These are phyloP conservation scores for Sporobolomyces roseus DNA, from an alignment of 768 basidiomycete genomes.

Conservation along the genomic window DNA sequence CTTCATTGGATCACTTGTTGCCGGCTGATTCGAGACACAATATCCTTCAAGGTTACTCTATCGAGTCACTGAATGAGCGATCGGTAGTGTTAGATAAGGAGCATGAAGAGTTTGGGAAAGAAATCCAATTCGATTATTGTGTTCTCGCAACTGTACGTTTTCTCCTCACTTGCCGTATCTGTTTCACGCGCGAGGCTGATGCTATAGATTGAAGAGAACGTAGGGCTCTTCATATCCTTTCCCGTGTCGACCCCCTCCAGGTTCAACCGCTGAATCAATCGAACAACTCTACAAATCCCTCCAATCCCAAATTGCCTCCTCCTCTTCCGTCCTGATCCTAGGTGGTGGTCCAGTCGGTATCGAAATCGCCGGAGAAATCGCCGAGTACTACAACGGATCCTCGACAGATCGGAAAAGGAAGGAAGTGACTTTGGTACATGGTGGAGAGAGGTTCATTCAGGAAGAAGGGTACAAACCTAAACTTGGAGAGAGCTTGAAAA, in stretches of 20 bases:
- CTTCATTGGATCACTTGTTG: conserved; percentile 8
- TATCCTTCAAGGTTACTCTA: conserved; percentile 14
- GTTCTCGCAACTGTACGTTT: conserved; percentile 39
- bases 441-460: conserved; percentile 15
- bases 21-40: conserved; percentile 1
- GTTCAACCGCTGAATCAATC: conserved; percentile 17
- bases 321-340: conserved; percentile 26
- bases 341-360: conserved; percentile 43
- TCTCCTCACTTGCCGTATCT: background rate
- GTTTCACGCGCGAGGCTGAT: too few species aligned
- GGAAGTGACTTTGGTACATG: conserved; percentile 43
- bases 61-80: conserved; percentile 5
- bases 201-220: too few species aligned
- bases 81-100: conserved; percentile 28
- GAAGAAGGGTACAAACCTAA: conserved; percentile 18
- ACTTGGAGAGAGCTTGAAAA: conserved; percentile 3
- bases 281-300: conserved; percentile 20
- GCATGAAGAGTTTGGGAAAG: conserved; percentile 11
- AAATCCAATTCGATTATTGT: conserved; percentile 38
- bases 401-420: background rate
- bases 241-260: conserved; percentile 22
- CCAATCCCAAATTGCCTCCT: conserved; percentile 10
- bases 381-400: conserved; percentile 12
- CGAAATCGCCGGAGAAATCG: conserved; percentile 43
- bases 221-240: conserved; percentile 36